Evolutionary conservation across 140 eudicot genomes (phyloP).

Genomic region (Erigeron philadelphicus): DNA sequence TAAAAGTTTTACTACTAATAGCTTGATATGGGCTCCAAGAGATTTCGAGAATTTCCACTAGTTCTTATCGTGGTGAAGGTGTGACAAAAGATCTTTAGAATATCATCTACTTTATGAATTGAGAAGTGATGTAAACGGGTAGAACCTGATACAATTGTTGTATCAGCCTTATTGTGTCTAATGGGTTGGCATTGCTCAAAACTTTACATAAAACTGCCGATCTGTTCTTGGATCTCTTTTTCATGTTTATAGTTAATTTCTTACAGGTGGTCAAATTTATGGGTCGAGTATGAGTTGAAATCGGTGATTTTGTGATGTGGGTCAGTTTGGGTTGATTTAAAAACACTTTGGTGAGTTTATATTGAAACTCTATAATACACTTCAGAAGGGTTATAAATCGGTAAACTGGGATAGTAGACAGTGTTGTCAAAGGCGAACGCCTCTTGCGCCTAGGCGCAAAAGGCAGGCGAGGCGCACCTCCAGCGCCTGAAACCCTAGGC

Average conservation of each 20-base stretch:
- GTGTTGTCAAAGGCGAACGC: too few relatives aligned
- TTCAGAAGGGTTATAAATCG: too few relatives aligned
- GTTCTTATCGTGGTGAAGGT: constrained; percentile 9
- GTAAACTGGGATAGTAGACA: too few relatives aligned
- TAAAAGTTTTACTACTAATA: neutral
- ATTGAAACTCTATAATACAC: too few relatives aligned
- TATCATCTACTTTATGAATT: neutral
- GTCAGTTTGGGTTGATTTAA: too few relatives aligned
- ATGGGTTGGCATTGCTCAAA: constrained; percentile 11
- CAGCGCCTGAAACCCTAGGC: too few relatives aligned
- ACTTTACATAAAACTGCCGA: neutral
- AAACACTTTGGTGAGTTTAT: too few relatives aligned
- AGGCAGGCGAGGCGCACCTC: too few relatives aligned
- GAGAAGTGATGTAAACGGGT: neutral
- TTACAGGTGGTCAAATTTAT: neutral
- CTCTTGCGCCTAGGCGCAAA: too few relatives aligned
- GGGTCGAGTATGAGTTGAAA: neutral
- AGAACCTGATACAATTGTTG: neutral
- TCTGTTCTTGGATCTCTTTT: neutral
- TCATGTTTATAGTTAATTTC: neutral
- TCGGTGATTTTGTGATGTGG: too few relatives aligned
- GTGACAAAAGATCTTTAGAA: neutral
- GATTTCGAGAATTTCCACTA: neutral
- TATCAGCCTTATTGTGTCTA: neutral
- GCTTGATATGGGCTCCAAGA: neutral